These are phyloP conservation scores for Botrytis fabae DNA, from an alignment of 2,329 filamentous ascomycete species.

Conservation along the genomic window DNA sequence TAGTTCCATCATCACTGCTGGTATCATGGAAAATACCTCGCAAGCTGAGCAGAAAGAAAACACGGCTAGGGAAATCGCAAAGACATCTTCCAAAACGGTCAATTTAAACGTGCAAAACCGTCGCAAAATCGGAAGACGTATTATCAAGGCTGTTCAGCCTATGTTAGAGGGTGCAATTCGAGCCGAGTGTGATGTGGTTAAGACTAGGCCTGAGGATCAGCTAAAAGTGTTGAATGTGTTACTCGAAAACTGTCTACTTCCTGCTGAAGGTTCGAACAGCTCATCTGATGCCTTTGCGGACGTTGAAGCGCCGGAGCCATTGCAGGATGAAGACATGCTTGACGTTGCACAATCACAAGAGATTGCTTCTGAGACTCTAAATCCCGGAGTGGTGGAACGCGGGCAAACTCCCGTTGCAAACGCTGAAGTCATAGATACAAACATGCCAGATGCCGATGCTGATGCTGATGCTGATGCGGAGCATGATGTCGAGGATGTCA, in stretches of 20 bases:
- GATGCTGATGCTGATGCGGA: constrained; percentile 39
- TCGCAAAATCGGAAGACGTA: constrained; percentile 83
- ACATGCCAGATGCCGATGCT: constrained; percentile 43
- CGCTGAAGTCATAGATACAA: constrained; percentile 40
- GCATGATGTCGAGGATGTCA: constrained; percentile 25
- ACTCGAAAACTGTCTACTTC: constrained; percentile 62
- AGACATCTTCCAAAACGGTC: constrained; percentile 42
- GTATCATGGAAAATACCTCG: constrained; percentile 44
- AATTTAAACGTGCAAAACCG: constrained; percentile 72
- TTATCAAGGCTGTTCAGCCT: constrained; percentile 79
- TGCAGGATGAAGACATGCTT: constrained; percentile 44
- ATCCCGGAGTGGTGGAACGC: not conserved
- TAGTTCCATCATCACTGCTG: constrained; percentile 53
- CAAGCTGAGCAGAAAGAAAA: not conserved
- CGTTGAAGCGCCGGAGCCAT: constrained; percentile 46
- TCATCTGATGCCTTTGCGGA: constrained; percentile 14
- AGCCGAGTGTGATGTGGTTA: constrained; percentile 78
- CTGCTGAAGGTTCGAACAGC: constrained; percentile 20
- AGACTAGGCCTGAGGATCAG: constrained; percentile 67
- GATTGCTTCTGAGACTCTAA: not conserved
- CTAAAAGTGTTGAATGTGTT: constrained; percentile 73
- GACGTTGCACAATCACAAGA: constrained; percentile 8
- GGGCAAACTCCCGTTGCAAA: constrained; percentile 27
- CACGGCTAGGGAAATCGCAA: constrained; percentile 39
- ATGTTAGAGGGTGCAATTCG: constrained; percentile 72